Percentiles rank a stretch among this genome's conserved stretches.
Evolutionary conservation across 73 alveolate genomes (phyloP).

Genomic region (Paramecium caudatum): DNA sequence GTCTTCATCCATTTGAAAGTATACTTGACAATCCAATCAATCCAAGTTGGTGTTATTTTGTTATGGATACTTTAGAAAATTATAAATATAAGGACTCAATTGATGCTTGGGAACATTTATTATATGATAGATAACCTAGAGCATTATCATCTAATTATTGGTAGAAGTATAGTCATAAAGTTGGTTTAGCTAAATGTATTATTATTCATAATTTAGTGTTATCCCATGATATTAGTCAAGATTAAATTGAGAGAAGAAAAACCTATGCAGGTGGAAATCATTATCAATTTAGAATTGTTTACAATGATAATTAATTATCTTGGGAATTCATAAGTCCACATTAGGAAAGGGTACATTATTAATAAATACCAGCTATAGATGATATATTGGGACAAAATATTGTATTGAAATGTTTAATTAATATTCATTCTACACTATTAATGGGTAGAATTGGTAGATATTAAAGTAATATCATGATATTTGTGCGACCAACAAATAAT

Average conservation of each 20-base stretch:
- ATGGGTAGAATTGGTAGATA: slow-evolving; percentile 72
- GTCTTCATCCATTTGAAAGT: slow-evolving; percentile 74
- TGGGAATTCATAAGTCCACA: slow-evolving; percentile 13
- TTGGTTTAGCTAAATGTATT: slow-evolving; percentile 21
- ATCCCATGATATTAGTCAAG: slow-evolving; percentile 20
- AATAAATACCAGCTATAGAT: slow-evolving; percentile 5
- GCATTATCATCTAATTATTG: slow-evolving; percentile 66
- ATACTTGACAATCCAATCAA: slow-evolving; percentile 49
- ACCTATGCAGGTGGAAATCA: slow-evolving; percentile 64
- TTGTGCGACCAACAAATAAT: slow-evolving; percentile 71
- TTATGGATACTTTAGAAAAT: slow-evolving; percentile 41
- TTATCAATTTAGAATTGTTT: slow-evolving; percentile 28
- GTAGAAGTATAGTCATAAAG: slow-evolving; percentile 22
- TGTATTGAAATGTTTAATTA: slow-evolving; percentile 65
- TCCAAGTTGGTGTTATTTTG: slow-evolving; percentile 68
- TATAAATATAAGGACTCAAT: not conserved
- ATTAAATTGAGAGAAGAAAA: slow-evolving; percentile 42
- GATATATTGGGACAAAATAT: slow-evolving; percentile 68
- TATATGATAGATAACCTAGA: slow-evolving; percentile 74
- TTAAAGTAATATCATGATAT: slow-evolving; percentile 70
- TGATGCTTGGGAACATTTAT: slow-evolving; percentile 44
- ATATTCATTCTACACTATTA: slow-evolving; percentile 72
- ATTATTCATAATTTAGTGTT: not conserved
- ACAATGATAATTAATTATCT: not conserved
- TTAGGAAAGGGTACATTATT: not conserved